Evolutionary conservation across 257 asterid species (phyloP).

Genomic region (Vinca minor): DNA sequence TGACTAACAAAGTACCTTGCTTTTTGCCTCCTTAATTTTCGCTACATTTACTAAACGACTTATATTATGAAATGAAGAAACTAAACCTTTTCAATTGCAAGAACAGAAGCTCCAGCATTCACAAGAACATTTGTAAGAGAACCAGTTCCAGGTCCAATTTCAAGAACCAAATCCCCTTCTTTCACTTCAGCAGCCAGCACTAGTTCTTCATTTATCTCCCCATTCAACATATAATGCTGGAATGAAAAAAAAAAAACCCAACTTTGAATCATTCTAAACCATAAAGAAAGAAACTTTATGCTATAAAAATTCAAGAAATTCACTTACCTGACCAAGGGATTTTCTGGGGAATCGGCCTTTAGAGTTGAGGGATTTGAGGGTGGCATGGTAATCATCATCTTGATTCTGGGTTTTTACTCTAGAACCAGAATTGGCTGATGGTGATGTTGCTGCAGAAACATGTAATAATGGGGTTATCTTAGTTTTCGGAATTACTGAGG

Average conservation of each 20-base stretch:
- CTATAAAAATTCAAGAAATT: not conserved
- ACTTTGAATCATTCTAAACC: not conserved
- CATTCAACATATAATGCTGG: constrained; percentile 93
- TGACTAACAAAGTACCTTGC: too few relatives aligned
- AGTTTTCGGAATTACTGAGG: not conserved
- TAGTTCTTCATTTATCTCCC: constrained; percentile 60
- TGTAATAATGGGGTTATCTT: too few relatives aligned
- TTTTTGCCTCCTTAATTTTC: too few relatives aligned
- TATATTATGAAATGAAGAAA: too few relatives aligned
- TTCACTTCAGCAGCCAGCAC: constrained; percentile 60
- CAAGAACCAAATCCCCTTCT: constrained; percentile 85
- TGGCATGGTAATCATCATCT: constrained; percentile 74
- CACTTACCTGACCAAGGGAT: constrained; percentile 80
- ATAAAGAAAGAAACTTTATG: constrained; percentile 3
- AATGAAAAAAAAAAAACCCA: too few relatives aligned
- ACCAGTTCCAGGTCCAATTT: constrained; percentile 98
- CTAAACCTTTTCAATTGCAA: constrained; percentile 95
- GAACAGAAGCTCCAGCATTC: constrained; percentile 77
- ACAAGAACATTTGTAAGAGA: constrained; percentile 81
- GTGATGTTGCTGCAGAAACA: constrained; percentile 4
- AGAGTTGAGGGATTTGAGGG: constrained; percentile 88
- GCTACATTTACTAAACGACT: too few relatives aligned
- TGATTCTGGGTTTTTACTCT: constrained; percentile 33
- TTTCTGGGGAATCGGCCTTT: constrained; percentile 86
- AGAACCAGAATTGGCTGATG: constrained; percentile 12